Conservation (phyloP, 2,329 filamentous ascomycete species). For the Aureobasidium mangrovei region DNA sequence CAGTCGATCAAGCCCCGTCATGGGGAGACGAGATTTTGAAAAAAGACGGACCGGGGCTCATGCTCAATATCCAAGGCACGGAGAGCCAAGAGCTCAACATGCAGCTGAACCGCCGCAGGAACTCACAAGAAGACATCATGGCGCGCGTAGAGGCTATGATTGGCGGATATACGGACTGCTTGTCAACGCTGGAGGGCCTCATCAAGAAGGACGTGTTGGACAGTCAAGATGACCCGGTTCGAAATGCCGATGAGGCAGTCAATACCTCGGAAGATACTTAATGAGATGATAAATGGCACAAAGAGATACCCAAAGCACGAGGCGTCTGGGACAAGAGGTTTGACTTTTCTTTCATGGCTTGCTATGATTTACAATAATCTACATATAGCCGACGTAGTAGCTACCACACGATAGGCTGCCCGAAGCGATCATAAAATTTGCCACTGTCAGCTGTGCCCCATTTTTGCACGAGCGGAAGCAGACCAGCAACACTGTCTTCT, state of each 20-base stretch:
- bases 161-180: conserved; percentile 8
- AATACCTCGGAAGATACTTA: not conserved
- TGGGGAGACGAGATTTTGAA: conserved; percentile 39
- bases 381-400: too few relatives aligned
- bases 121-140: conserved; percentile 13
- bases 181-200: conserved; percentile 13
- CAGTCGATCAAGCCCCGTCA: conserved; percentile 51
- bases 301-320: not conserved
- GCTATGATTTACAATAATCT: not conserved
- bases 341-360: not conserved
- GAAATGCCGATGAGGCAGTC: not conserved
- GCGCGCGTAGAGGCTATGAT: conserved; percentile 15
- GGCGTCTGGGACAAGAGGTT: not conserved
- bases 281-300: not conserved
- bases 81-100: conserved; percentile 1
- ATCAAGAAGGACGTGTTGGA: conserved; percentile 10
- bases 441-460: conserved; percentile 29
- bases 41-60: conserved; percentile 38
- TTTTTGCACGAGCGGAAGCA: conserved; percentile 31
- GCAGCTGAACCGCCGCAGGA: conserved; percentile 6
- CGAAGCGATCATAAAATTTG: conserved; percentile 37
- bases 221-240: not conserved
- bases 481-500: conserved; percentile 33
- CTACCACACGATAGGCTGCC: conserved; percentile 35
- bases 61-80: conserved; percentile 45